Conservation (phyloP, 371 early-diverging fungal genomes). For the Mortierella sp. region DNA sequence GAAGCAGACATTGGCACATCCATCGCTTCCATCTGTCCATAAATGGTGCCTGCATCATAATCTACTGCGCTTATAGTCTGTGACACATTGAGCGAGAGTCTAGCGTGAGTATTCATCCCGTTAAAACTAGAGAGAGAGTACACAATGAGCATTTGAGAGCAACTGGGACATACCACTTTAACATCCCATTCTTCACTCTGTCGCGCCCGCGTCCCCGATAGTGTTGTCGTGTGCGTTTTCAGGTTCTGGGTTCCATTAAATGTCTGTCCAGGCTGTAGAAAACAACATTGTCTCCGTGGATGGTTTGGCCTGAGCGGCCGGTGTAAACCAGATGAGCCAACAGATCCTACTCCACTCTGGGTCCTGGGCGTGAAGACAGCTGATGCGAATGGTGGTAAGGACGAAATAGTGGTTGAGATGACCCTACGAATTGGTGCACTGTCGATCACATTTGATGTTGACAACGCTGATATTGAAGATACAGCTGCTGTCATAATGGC, state of each 20-base stretch:
- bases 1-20: constrained; percentile 58
- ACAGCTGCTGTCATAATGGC: neutral
- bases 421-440: neutral
- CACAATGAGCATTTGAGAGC: neutral
- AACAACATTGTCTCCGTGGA: constrained; percentile 38
- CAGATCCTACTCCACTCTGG: neutral
- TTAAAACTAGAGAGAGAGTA: neutral
- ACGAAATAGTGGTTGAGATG: constrained; percentile 18
- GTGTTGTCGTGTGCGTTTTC: constrained; percentile 8
- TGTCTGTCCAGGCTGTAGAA: constrained; percentile 51
- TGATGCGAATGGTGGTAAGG: constrained; percentile 33
- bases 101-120: too few relatives aligned
- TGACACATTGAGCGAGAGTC: too few relatives aligned
- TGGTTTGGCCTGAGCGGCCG: constrained; percentile 12
- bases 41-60: constrained; percentile 56
- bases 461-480: neutral
- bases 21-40: constrained; percentile 65
- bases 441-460: neutral
- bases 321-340: constrained; percentile 2
- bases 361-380: constrained; percentile 19
- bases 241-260: constrained; percentile 55
- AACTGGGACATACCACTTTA: constrained; percentile 51
- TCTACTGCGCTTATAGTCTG: constrained; percentile 63
- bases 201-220: constrained; percentile 19
- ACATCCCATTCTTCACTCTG: constrained; percentile 57